phyloP scores from a whole-genome alignment of 306 rosid genomes.

The Cicer arietinum region DNA sequence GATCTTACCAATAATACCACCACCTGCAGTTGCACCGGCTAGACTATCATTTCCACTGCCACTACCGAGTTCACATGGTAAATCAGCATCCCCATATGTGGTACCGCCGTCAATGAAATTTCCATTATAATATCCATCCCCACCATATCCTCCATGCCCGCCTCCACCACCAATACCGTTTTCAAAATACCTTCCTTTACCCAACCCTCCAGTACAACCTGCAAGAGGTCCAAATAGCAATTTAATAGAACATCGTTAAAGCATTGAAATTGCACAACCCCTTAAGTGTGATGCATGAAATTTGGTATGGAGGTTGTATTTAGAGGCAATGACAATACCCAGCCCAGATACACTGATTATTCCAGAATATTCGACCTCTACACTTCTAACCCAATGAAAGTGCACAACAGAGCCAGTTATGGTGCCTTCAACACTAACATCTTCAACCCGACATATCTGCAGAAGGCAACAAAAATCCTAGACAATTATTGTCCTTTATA shows the following conservation, averaged over 20 bases:
- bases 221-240: constrained; percentile 46
- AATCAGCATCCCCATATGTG: constrained; percentile 79
- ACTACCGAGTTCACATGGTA: constrained; percentile 98
- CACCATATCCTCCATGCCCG: constrained; percentile 98
- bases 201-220: constrained; percentile 93
- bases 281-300: constrained; percentile 34
- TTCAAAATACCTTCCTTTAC: constrained; percentile 67
- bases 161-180: constrained; percentile 93
- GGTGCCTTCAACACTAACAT: constrained; percentile 71
- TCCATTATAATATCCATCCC: constrained; percentile 83
- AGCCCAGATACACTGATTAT: constrained; percentile 81
- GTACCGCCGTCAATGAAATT: constrained; percentile 83
- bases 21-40: constrained; percentile 92
- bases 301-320: constrained; percentile 26
- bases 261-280: constrained; percentile 11
- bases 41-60: constrained; percentile 91
- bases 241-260: constrained; percentile 37
- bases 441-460: constrained; percentile 96
- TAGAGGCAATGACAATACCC: constrained; percentile 60
- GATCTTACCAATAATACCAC: constrained; percentile 90
- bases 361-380: constrained; percentile 66
- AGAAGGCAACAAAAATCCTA: constrained; percentile 42
- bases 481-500: constrained; percentile 42
- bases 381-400: constrained; percentile 83
- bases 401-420: constrained; percentile 90